phyloP scores from a whole-genome alignment of 108 stramenopile species.

The Tribonema minus region DNA sequence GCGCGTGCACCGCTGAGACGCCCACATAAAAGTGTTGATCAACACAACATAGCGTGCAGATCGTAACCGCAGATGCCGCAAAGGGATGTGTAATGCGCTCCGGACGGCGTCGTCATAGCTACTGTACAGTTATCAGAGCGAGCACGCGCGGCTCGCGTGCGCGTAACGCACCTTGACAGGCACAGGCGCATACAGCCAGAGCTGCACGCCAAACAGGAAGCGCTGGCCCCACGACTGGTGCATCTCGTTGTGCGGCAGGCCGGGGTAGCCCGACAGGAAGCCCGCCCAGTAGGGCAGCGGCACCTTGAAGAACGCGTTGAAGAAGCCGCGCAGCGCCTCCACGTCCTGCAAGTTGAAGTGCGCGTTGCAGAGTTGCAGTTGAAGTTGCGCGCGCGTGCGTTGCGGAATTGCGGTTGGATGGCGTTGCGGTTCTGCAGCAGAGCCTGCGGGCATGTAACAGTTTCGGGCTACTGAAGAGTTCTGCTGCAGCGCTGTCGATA shows the following conservation, averaged over 20 bases:
- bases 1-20: background rate
- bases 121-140: background rate
- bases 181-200: conserved; percentile 37
- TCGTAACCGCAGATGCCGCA: background rate
- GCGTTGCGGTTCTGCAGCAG: too few relatives aligned
- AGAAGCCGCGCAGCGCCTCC: conserved; percentile 84
- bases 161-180: background rate
- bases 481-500: too few relatives aligned
- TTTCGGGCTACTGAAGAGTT: too few relatives aligned
- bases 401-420: too few relatives aligned
- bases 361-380: too few relatives aligned
- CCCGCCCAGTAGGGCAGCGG: conserved; percentile 79
- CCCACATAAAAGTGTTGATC: background rate
- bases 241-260: conserved; percentile 78
- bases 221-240: conserved; percentile 80
- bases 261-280: conserved; percentile 91
- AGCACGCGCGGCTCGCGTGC: background rate
- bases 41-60: background rate
- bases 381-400: too few relatives aligned
- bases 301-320: conserved; percentile 84
- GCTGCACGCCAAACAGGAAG: conserved; percentile 75
- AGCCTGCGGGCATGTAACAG: too few relatives aligned
- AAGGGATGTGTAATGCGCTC: background rate
- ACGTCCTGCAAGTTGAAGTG: too few relatives aligned
- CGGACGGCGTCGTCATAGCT: background rate